Base-by-base conservation (phyloP, 371 early-diverging fungal genomes). In the Mortierella sp. region DNA sequence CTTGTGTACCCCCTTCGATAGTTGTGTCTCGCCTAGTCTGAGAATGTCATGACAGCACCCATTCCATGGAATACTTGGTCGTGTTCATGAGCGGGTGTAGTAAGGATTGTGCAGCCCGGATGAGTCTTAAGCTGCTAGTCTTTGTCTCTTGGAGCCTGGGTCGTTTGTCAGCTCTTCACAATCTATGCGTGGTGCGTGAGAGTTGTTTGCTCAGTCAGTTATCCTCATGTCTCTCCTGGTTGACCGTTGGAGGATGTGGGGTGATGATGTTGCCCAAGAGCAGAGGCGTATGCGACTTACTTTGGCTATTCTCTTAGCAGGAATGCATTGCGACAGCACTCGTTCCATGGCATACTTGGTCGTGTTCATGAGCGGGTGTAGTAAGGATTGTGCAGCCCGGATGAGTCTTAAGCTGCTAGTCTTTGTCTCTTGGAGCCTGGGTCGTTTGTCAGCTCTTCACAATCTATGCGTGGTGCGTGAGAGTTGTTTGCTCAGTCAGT, bases 341-440 rank as follows among this genome's bases (percentile, higher is more conserved):
- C 82, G 63, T 75, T 77, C 63, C 75, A 74, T 81, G 82, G 65
- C 82, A 81, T 72, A 81, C 16, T 74, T 81, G 78, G 82, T 81
- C 82, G 47, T 81, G 82, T 75, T 74, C 74, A 81, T 60, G 78
- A 71, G 45, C 75, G 74, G 81, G 78, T 81, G 75, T 78, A 81
- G 82, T 78, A 78, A 78, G 75, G 82, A 81, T 72, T 44, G 78
- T 81, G 82, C 82, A 78, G 82, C 75, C 78, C 75, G 78, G 82
- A 77, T 52, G 54, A 74, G 82, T 81, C 82, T 77, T 81, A 81
- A 81, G 82, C 82, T 81, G 82, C 82, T 78, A 78, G 82, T 77
- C 75, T 77, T 63, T 78, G 72, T 60, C 74, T 70, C 74, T 73
- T 77, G 75, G 82, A 78, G 81, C 78, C 82, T 81, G 82, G 34